Evolutionary conservation across 2,329 filamentous ascomycete species (phyloP).

Genomic region (Aspergillus fischeri): DNA sequence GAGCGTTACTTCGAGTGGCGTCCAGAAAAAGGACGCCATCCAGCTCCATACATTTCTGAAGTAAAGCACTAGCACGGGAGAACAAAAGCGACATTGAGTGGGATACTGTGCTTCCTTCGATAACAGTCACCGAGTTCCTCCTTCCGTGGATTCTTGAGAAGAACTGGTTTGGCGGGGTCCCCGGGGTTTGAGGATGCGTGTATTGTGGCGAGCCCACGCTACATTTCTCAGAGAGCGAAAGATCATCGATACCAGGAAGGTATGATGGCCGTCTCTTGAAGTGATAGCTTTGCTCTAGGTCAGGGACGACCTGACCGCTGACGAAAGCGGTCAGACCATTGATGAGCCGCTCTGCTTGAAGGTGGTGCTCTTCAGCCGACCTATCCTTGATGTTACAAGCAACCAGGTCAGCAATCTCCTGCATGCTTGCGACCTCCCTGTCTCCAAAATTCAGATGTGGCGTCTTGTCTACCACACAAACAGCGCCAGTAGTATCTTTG

Average conservation of each 20-base stretch:
- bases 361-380: conserved; percentile 48
- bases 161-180: background rate
- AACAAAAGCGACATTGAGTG: conserved; percentile 28
- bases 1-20: conserved; percentile 15
- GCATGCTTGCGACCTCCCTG: conserved; percentile 43
- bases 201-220: background rate
- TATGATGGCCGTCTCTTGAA: background rate
- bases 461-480: conserved; percentile 55
- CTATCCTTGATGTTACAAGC: conserved; percentile 2
- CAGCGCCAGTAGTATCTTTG: conserved; percentile 55
- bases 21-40: conserved; percentile 33
- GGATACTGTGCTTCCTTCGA: conserved; percentile 8
- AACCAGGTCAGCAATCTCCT: conserved; percentile 45
- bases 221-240: background rate
- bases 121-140: conserved; percentile 5
- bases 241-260: background rate
- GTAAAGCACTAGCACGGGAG: conserved; percentile 40
- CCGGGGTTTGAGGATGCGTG: background rate
- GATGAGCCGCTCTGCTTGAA: conserved; percentile 53
- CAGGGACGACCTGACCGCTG: conserved; percentile 27
- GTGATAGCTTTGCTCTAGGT: background rate
- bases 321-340: conserved; percentile 48
- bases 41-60: conserved; percentile 38
- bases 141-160: background rate
- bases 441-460: conserved; percentile 44